Conservation (phyloP, 345 rosid species). For the Erucastrum elatum region DNA sequence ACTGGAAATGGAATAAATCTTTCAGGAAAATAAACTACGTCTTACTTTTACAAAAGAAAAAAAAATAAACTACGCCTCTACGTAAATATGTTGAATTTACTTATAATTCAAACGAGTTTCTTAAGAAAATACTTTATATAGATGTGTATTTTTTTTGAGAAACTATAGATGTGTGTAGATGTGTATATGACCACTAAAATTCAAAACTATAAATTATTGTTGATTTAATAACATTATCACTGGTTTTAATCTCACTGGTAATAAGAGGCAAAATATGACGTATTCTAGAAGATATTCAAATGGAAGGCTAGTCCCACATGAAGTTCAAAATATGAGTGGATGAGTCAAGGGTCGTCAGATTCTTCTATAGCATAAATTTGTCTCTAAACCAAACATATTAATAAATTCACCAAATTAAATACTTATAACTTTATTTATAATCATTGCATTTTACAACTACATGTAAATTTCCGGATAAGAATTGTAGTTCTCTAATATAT, state of each 20-base stretch:
- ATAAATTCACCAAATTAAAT: constrained; percentile 14
- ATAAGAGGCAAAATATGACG: constrained; percentile 7
- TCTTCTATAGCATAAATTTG: constrained; percentile 24
- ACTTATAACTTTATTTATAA: constrained; percentile 16
- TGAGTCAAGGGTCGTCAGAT: constrained; percentile 31
- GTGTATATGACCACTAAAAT: neutral
- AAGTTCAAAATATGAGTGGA: constrained; percentile 36
- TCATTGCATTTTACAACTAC: constrained; percentile 29
- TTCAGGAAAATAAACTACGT: neutral
- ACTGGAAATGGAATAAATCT: neutral
- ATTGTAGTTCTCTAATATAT: neutral
- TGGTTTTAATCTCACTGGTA: neutral
- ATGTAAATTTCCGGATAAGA: constrained; percentile 10
- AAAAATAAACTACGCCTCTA: neutral
- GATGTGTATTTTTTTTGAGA: neutral
- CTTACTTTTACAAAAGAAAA: too few species aligned
- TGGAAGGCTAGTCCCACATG: constrained; percentile 31
- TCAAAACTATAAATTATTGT: neutral
- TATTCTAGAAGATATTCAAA: constrained; percentile 12
- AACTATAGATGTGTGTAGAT: neutral
- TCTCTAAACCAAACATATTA: constrained; percentile 25
- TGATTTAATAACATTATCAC: constrained; percentile 2
- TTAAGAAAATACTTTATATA: neutral
- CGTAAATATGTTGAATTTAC: neutral
- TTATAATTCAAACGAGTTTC: neutral